Base-by-base conservation (phyloP, 441 rosid genomes). In the Adansonia gregorii region DNA sequence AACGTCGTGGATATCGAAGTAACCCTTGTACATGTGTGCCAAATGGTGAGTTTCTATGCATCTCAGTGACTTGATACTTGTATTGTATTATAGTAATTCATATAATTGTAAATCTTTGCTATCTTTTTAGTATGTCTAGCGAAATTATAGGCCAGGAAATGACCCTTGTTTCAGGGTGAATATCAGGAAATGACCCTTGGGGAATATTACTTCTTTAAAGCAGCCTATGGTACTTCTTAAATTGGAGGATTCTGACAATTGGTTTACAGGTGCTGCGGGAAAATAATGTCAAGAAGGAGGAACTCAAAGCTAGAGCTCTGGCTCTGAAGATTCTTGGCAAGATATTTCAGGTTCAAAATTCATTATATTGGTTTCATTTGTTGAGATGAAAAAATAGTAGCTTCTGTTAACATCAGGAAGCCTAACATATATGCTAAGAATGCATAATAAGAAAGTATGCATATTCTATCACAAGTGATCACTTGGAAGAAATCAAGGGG, bases 1-100 rank as follows among this genome's bases (percentile, higher is more conserved):
- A 91, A 94, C 79, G 93, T 93, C 0, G 97, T 89, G 24, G 98
- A 91, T 82, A 91, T 91, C 61, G 99, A 93, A 85, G 85, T 93
- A 4, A 93, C 98, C 54, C 84, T 95, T 14, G 70, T 83, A 66
- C 95, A 93, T 73, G 99, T 92, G 39, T 95, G 98, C 83, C 99
- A 93, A 81, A 87, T 88, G 97, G 98, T 92, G 60, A 87, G 84
- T 73, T 46, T 52, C 67, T 46, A 0, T 9, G 52, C 49, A 56
- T 78, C 56, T 55, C 46, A 52, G 60, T 11, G 8, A 10, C n/a
- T 11, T 45, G n/a, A 4, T 5, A 64, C 31, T 17, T 27, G 56
- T 20, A 45, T 69, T 65, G 22, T 24, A 56, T 35, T 39, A 24
- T 67, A n/a, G 67, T 48, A 48, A 15, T 45, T 14, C 49, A 63